These are phyloP conservation scores for Periconia sp. DNA, from an alignment of 2,329 filamentous ascomycete species.

Conservation along the genomic window DNA sequence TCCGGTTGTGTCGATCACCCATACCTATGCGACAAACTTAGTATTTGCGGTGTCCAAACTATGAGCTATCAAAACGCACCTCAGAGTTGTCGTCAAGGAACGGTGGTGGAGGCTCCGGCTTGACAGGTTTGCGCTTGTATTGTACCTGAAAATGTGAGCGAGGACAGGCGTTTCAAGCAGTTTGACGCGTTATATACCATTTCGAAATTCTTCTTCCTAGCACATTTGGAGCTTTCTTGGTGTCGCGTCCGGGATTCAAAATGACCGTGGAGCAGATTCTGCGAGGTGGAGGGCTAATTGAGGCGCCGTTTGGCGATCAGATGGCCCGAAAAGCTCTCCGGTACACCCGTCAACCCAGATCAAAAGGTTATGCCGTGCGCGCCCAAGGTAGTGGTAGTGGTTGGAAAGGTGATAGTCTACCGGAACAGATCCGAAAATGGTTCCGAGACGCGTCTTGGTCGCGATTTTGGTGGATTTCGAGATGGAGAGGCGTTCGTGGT, in stretches of 20 bases:
- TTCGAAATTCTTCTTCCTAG: constrained; percentile 18
- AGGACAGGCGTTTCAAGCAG: not conserved
- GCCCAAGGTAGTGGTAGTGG: constrained; percentile 15
- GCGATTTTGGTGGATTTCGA: constrained; percentile 48
- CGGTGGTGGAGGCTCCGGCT: constrained; percentile 70
- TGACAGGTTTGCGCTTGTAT: constrained; percentile 93
- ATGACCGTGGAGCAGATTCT: constrained; percentile 23
- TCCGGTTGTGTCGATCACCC: constrained; percentile 85
- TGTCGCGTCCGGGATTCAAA: constrained; percentile 31
- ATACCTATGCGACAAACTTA: constrained; percentile 64
- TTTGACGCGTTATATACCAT: constrained; percentile 34
- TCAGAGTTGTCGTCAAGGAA: constrained; percentile 81
- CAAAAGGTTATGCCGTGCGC: constrained; percentile 17
- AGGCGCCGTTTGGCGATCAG: not conserved
- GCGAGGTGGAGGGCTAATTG: constrained; percentile 10
- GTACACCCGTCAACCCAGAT: constrained; percentile 7
- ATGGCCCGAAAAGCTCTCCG: constrained; percentile 13
- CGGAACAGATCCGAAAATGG: constrained; percentile 30
- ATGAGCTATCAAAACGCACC: constrained; percentile 55
- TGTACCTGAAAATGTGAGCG: constrained; percentile 67
- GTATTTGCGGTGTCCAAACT: constrained; percentile 15
- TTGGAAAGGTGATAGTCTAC: constrained; percentile 35
- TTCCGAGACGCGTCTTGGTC: constrained; percentile 42
- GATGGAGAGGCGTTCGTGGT: constrained; percentile 29
- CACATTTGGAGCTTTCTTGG: constrained; percentile 34